Conservation (phyloP, 2,329 filamentous ascomycete species). For the Monilinia fructicola region DNA sequence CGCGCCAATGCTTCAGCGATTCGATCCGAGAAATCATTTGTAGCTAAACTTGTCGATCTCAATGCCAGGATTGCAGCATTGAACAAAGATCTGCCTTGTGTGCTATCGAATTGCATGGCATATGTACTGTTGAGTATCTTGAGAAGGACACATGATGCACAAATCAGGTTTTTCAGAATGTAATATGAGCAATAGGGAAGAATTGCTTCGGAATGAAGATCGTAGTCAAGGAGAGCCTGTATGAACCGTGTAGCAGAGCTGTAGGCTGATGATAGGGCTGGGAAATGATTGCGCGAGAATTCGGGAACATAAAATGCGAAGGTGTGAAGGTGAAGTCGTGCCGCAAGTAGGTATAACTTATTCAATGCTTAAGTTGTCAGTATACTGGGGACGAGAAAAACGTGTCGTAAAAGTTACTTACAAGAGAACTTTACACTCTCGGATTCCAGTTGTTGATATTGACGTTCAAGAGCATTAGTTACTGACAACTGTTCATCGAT, state of each 20-base stretch:
- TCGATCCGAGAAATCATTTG: conserved; percentile 63
- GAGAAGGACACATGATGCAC: conserved; percentile 61
- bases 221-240: conserved; percentile 28
- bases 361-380: conserved; percentile 26
- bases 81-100: conserved; percentile 57
- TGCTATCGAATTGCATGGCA: conserved; percentile 54
- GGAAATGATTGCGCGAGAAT: conserved; percentile 7
- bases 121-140: conserved; percentile 68
- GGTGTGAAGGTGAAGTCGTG: conserved; percentile 28
- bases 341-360: conserved; percentile 29
- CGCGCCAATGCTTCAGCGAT: conserved; percentile 65
- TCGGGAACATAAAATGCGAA: conserved; percentile 32
- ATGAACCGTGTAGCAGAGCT: conserved; percentile 38
- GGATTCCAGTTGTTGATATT: conserved; percentile 20
- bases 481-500: conserved; percentile 44
- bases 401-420: not conserved
- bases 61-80: conserved; percentile 58
- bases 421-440: conserved; percentile 21
- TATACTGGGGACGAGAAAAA: not conserved
- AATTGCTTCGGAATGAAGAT: conserved; percentile 39
- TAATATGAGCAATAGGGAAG: conserved; percentile 55
- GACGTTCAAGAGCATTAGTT: conserved; percentile 44
- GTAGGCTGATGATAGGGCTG: conserved; percentile 45
- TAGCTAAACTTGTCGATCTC: conserved; percentile 58
- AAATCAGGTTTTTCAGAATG: conserved; percentile 66